phyloP scores from a whole-genome alignment of 495 filamentous ascomycete species.

The Monascus purpureus region DNA sequence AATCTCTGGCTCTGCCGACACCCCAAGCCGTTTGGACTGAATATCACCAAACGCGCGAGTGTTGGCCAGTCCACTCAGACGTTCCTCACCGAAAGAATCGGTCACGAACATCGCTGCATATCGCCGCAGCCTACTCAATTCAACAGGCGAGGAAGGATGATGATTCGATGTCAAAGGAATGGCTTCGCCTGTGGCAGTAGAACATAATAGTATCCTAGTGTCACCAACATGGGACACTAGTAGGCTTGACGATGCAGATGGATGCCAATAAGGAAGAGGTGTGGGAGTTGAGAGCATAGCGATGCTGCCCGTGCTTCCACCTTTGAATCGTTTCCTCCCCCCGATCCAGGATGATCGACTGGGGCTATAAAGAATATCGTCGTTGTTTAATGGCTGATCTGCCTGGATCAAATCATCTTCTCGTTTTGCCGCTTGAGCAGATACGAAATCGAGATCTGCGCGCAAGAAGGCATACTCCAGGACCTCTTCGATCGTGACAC shows the following conservation, averaged over 20 bases:
- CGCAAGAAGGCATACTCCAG: constrained; percentile 84
- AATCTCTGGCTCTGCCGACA: constrained; percentile 86
- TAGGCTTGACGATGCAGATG: constrained; percentile 64
- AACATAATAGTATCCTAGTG: constrained; percentile 77
- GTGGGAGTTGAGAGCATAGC: constrained; percentile 86
- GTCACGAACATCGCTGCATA: constrained; percentile 80
- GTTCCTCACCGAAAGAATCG: constrained; percentile 94
- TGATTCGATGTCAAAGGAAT: constrained; percentile 76
- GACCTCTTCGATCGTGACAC: constrained; percentile 32
- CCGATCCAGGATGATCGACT: constrained; percentile 49
- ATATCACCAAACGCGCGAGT: constrained; percentile 89
- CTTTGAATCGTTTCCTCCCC: constrained; percentile 65
- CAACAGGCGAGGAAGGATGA: constrained; percentile 73
- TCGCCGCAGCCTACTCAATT: constrained; percentile 69
- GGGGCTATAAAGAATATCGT: constrained; percentile 61
- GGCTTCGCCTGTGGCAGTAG: constrained; percentile 61
- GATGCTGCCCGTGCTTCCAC: constrained; percentile 79
- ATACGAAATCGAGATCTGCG: constrained; percentile 84
- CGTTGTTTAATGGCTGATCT: constrained; percentile 65
- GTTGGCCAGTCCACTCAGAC: constrained; percentile 86
- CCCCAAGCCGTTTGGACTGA: constrained; percentile 77
- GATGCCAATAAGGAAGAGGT: constrained; percentile 89
- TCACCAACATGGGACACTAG: constrained; percentile 89
- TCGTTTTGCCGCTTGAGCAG: constrained; percentile 62
- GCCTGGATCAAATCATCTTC: constrained; percentile 52